Base-by-base conservation (phyloP, 768 basidiomycete genomes). In the Pilatotrama ljubarskyi region DNA sequence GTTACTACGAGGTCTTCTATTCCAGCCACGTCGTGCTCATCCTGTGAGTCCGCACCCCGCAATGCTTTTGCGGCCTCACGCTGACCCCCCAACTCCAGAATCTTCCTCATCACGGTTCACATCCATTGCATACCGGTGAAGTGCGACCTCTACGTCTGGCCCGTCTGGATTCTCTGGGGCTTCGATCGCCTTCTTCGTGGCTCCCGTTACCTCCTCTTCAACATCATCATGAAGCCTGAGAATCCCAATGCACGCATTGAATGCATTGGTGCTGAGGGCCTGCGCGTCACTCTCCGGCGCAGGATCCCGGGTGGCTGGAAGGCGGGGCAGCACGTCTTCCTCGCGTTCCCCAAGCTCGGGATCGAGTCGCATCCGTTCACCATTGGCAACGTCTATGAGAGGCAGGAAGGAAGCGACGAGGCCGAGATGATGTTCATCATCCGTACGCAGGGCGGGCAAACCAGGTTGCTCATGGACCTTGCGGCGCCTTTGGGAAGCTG, bases 401-500 rank as follows among this genome's bases (percentile, higher is more conserved):
- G 26, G 51, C 66, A 47, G 57, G 65, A 42, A 70, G 68, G 18
- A 6, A 11, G 24, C 1, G 44, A 53, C 26, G 65, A 62, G 55
- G 76, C 72, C 51, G 74, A 82, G 51, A 72, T 82, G n/a, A 73
- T 78, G 18, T 84, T 84, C 65, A 73, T 85, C 61, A 75, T 85
- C 59, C 75, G 81, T 44, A 78, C 77, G 24, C 70, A 79, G 60
- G 75, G 76, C 59, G 84, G 84, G 0, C 80, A 84, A 69, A 84
- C 84, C 14, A 68, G 68, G 63, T 64, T 65, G 26, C 68, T 74
- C 17, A 22, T 59, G 11, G 68, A 63, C 13, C 63, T 51, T 17
- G 55, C 56, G 24, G 22, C 26, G 26, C 51, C 35, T 10, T 59
- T 64, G 37, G 66, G 69, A 8, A 60, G 49, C 8, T 68, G 73